phyloP scores from a whole-genome alignment of 805 yeast species.

The Yamadazyma philogaea region DNA sequence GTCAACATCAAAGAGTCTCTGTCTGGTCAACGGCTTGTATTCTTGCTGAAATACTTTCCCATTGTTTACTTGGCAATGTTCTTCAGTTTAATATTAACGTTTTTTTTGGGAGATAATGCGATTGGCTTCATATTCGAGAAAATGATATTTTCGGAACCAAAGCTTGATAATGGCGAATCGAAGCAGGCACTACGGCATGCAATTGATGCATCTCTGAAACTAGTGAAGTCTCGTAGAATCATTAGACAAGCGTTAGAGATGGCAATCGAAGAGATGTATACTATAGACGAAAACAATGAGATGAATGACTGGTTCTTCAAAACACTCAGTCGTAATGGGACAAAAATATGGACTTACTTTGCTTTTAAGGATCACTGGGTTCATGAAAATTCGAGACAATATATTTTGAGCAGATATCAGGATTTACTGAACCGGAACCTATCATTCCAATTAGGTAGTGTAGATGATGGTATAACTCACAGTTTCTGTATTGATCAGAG shows the following conservation, averaged over 20 bases:
- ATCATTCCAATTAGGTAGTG: slow-evolving; percentile 24
- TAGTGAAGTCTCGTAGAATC: slow-evolving; percentile 42
- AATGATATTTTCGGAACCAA: slow-evolving; percentile 17
- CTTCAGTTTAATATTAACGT: slow-evolving; percentile 25
- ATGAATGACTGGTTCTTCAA: slow-evolving; percentile 49
- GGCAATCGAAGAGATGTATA: slow-evolving; percentile 58
- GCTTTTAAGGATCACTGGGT: slow-evolving; percentile 70
- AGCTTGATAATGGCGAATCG: slow-evolving; percentile 17
- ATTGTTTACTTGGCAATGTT: slow-evolving; percentile 18
- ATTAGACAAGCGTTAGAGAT: slow-evolving; percentile 54
- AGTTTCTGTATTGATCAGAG: slow-evolving; percentile 61
- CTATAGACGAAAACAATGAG: slow-evolving; percentile 46
- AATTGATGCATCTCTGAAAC: slow-evolving; percentile 37
- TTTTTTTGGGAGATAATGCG: slow-evolving; percentile 18
- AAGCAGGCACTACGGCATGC: slow-evolving; percentile 26
- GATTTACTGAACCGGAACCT: slow-evolving; percentile 9
- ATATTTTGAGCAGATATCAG: slow-evolving; percentile 35
- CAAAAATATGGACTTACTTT: slow-evolving; percentile 53
- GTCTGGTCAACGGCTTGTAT: slow-evolving; percentile 30
- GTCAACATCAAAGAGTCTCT: slow-evolving; percentile 51
- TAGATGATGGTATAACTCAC: slow-evolving; percentile 46
- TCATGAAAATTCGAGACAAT: slow-evolving; percentile 46
- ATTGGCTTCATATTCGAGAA: slow-evolving; percentile 22
- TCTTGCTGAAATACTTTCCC: slow-evolving; percentile 27
- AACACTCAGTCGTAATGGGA: slow-evolving; percentile 13